Base-by-base conservation (phyloP, 169 alveolate genomes). In the Eimeria nieschulzi region DNA sequence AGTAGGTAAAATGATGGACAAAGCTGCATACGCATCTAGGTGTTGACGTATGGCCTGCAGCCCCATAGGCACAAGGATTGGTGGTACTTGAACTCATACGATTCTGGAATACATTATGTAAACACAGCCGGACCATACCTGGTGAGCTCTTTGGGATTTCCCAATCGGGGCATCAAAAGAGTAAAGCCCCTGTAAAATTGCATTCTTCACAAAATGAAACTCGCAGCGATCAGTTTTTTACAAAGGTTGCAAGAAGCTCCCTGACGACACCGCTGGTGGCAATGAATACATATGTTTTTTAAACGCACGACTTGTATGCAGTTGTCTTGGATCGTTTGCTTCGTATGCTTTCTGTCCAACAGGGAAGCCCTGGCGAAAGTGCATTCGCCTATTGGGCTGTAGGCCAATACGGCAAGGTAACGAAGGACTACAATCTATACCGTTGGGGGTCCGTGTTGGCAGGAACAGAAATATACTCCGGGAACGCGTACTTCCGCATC, bases 381-480 rank as follows among this genome's bases (percentile, higher is more conserved):
- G 76, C 88, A 0, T 80, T 80, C 61, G 88, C 88, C n/a, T 80
- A 80, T 21, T 80, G 88, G 88, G 88, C 88, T 33, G 76, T 80
- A 6, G 76, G 66, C 26, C 19, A 25, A 75, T 80, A 80, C 55
- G 88, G 73, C 56, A 61, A 39, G 51, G 26, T 61, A 9, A 61
- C 76, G 23, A 64, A 56, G 13, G 88, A 80, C 61, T 26, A 12
- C 23, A 8, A 26, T 2, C 76, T 80, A 7, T 53, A 80, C 26
- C 88, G 46, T 54, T 80, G 88, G 88, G 88, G 88, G 10, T 0
- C 54, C 8, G 33, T 80, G 76, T 26, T 80, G 78, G 88, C 88
- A 7, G 88, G 73, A 12, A 59, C 88, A 33, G 88, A 80, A 25
- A 13, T 80, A 13, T 80, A 80, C 23, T 72, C 88, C 19, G 88